Evolutionary conservation across 305 asterid species (phyloP), one percentile per base, ranked within the genome.

Genomic region (Coffea humblotiana): DNA sequence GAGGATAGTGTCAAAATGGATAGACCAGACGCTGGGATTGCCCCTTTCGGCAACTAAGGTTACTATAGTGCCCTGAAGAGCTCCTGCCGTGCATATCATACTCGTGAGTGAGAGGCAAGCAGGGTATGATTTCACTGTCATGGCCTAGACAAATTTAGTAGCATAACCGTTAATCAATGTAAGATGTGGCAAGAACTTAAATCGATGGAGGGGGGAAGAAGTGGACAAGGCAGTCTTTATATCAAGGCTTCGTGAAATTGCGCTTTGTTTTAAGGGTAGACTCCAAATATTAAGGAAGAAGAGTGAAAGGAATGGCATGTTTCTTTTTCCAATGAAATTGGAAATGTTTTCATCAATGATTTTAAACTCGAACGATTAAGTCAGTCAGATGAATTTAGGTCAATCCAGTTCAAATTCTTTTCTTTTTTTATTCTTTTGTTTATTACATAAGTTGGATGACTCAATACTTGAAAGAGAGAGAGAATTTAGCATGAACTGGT

Each of bases 101-200:
- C 89, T 77, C 0, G 94, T 89, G 3, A 94, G 84, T 11, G 97
- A 89, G 47, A 94, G 85, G 49, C 88, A 93, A 37, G 95, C 94
- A 3, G 93, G 92, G 84, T 92, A 94, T 14, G 92, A 81, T 83
- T 91, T 92, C 87, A 92, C 77, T 10, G 93, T 88, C 0, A 87
- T 83, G 15, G 89, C 89, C 97, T 91, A 82, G 29, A 56, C 52
- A 70, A n/a, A 29, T 12, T 40, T 40, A 72, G 45, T 19, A 72
- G 29, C 60, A 76, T 0, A 18, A 43, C 12, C 7, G 21, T 23
- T 48, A 12, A 72, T 13, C 16, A 47, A 21, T 19, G 47, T 69
- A 37, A 23, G 27, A 70, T 19, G 15, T 64, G 15, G 14, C 66
- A 23, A 23, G 66, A n/a, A 23, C 32, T 60, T 13, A 11, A 11